Evolutionary conservation across 345 rosid genomes (phyloP).

Genomic region (Mercurialis annua): DNA sequence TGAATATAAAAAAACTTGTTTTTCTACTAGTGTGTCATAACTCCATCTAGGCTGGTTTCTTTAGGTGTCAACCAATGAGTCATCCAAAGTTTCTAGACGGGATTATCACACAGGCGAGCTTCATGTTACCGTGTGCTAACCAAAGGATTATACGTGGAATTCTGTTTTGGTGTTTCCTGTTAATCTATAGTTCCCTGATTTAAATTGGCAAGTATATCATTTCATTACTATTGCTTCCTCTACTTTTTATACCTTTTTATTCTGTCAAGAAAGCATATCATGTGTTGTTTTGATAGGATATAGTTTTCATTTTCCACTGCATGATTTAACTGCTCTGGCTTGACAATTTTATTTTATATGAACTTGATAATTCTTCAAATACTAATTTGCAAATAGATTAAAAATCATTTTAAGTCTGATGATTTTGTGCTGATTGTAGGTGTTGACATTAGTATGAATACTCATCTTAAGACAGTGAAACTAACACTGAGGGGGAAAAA

Average conservation of each 20-base stretch:
- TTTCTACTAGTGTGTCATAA: neutral
- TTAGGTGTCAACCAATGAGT: neutral
- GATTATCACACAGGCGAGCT: neutral
- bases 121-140: neutral
- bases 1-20: neutral
- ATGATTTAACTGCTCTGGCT: no score
- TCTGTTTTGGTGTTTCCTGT: no score
- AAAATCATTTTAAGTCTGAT: neutral
- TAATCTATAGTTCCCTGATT: no score
- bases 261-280: neutral
- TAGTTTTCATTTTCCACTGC: neutral
- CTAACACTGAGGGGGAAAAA: slow-evolving; percentile 88
- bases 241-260: neutral
- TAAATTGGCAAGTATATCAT: neutral
- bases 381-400: neutral
- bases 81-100: neutral
- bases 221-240: no score
- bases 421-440: slow-evolving; percentile 39
- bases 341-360: no score
- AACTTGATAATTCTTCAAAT: no score
- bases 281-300: neutral
- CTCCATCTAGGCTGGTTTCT: neutral
- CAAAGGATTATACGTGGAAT: no score
- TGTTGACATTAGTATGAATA: slow-evolving; percentile 97
- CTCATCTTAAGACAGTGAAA: slow-evolving; percentile 93